These are phyloP conservation scores for Diospyros lotus DNA, from an alignment of 148 eudicot species.

Conservation along the genomic window DNA sequence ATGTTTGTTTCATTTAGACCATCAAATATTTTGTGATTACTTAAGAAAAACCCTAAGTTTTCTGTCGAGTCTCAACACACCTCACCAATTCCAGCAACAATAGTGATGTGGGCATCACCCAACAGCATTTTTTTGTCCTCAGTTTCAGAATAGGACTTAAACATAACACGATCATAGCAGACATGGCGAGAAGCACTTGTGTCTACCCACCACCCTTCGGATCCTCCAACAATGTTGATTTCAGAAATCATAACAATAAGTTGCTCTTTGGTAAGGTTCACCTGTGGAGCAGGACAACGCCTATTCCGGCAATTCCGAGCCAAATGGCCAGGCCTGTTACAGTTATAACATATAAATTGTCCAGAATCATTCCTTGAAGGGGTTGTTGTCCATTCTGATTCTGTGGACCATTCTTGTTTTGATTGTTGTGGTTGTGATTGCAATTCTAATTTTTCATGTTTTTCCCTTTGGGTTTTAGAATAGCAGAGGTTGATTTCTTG, in stretches of 20 bases:
- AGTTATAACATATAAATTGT: too few relatives aligned
- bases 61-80: too few relatives aligned
- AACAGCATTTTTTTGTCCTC: neutral
- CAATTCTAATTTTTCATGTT: neutral
- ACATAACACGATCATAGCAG: constrained; percentile 9
- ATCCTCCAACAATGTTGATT: neutral
- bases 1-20: too few relatives aligned
- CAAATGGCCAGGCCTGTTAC: neutral
- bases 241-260: constrained; percentile 8
- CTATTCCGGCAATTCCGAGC: neutral
- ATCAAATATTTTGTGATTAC: too few relatives aligned
- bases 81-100: constrained; percentile 9
- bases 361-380: neutral
- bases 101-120: neutral
- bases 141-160: neutral
- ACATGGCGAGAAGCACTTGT: constrained; percentile 1
- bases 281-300: neutral
- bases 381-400: too few relatives aligned
- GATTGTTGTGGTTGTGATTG: too few relatives aligned
- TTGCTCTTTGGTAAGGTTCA: neutral
- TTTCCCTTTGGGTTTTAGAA: too few relatives aligned
- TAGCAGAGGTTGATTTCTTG: too few relatives aligned
- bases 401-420: too few relatives aligned
- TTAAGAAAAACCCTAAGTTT: too few relatives aligned
- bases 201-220: constrained; percentile 12